Evolutionary conservation across 1,284 basidiomycete genomes (phyloP), one percentile per base, ranked within the genome.

Genomic region (Sporisorium reilianum): DNA sequence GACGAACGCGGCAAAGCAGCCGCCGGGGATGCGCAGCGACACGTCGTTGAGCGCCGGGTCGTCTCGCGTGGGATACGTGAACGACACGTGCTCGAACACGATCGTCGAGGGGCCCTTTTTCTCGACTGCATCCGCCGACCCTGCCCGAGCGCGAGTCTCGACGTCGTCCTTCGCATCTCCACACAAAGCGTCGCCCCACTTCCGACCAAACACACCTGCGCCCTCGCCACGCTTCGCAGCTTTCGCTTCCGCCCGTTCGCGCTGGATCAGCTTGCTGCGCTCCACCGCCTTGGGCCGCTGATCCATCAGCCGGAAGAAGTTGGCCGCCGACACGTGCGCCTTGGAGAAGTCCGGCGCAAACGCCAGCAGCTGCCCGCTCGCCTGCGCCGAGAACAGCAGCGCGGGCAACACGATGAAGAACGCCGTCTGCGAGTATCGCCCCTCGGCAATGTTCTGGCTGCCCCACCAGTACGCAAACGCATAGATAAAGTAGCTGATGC

Each of bases 61-160:
- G 5, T 32, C 22, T 14, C 77, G 71, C 1, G 65, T 63, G 2
- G 75, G 55, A 53, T 79, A 79, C 2, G 75, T 77, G 38, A 79
- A 79, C 11, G 16, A 34, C 11, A 79, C 77, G 0, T 52, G 12
- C 16, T 67, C 48, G 22, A 77, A 79, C n/a, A 9, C n/a, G 11
- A 77, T 50, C 9, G 65, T 51, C 1, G 61, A 42, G 0, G 71
- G 64, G 0, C 40, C 30, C 0, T 7, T n/a, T 11, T 56, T 63
- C 38, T 65, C 58, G n/a, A 64, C 62, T 5, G 38, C 61, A 32
- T 63, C 63, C 5, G 32, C 55, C 2, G 23, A 38, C 10, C 2
- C 50, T 6, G 42, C 83, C 59, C 94, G 93, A 11, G 97, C 87
- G 3, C 97, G 89, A 75, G 93, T 92, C 85, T 97, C 98, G 2